A percentile compares a stretch with the other conserved stretches of the same genome.
Conservation (phyloP, 345 rosid genomes). For the Atalantia buxifolia region DNA sequence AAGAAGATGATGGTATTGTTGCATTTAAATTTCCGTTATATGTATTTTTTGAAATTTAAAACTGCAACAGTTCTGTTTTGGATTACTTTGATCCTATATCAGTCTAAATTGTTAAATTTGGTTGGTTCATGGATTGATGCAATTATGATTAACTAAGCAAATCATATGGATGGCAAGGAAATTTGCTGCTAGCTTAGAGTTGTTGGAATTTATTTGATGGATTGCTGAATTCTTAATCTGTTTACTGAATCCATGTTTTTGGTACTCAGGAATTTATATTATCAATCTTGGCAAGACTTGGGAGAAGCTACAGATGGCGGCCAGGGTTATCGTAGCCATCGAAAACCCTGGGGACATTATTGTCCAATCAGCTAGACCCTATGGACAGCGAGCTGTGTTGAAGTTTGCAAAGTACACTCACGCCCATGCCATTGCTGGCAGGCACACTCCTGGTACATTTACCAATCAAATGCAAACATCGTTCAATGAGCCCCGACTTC, state of each 20-base stretch:
- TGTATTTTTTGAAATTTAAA: neutral
- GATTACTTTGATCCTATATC: neutral
- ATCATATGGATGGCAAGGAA: neutral
- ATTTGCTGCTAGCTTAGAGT: neutral
- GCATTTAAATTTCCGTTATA: neutral
- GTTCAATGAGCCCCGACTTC: constrained; percentile 80
- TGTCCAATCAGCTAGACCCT: constrained; percentile 96
- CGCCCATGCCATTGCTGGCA: constrained; percentile 95
- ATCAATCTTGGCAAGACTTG: constrained; percentile 90
- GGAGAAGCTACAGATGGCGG: constrained; percentile 90
- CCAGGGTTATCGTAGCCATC: constrained; percentile 77
- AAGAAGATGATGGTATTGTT: neutral
- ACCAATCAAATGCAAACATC: constrained; percentile 93
- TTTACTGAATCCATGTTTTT: neutral
- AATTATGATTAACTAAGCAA: neutral
- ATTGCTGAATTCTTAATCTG: neutral
- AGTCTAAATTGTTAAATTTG: neutral
- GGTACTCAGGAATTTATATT: constrained; percentile 65
- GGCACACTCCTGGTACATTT: constrained; percentile 99
- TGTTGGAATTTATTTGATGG: neutral
- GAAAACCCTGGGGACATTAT: constrained; percentile 92
- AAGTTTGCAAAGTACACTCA: constrained; percentile 97
- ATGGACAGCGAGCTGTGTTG: constrained; percentile 94
- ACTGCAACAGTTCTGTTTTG: neutral
- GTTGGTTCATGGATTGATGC: neutral